Evolutionary conservation across 768 basidiomycete species (phyloP), one percentile per base, ranked within the genome.

Genomic region (Tulasnella sp.): DNA sequence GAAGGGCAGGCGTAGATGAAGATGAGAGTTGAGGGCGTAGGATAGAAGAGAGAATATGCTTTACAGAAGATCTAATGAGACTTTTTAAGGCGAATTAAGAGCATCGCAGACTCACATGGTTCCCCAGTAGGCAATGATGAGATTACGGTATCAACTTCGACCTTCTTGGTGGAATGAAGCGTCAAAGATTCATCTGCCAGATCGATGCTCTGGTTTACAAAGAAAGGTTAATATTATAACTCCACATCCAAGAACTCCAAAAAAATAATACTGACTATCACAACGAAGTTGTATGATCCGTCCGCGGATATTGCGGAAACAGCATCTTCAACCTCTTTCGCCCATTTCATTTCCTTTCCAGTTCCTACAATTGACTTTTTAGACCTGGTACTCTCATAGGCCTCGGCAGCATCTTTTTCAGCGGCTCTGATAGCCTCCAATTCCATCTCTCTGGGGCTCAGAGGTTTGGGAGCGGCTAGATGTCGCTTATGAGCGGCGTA

Each of bases 1-100:
- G 79, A 73, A 0, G 92, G 92, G 63, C 92, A 98, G 16, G 83
- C 84, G 65, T 96, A 98, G 51, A 95, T 84, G 65, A 90, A 91
- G 44, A 85, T 83, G 89, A 16, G 56, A 28, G 41, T 51, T 34
- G 34, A 37, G n/a, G n/a, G 32, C 35, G 16, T 28, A 34, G 29
- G 31, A 29, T 5, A 53, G 37, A 13, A 48, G 8, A 9, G 16
- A 42, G 37, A 34, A 40, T 22, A 53, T 53, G 12, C 7, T 5
- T 19, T 4, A 12, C 7, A 15, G 33, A 10, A 40, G n/a, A 12
- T 10, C 28, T 42, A 16, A 27, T 8, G 39, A 12, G 3, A 42
- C 49, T 42, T 5, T 42, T 51, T 29, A 51, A 51, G 25, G 49
- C 49, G 49, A 32, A 51, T n/a, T 19, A 39, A 42, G n/a, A n/a